Evolutionary conservation across 2,329 filamentous ascomycete species (phyloP).

Genomic region (Escovopsis sp.): DNA sequence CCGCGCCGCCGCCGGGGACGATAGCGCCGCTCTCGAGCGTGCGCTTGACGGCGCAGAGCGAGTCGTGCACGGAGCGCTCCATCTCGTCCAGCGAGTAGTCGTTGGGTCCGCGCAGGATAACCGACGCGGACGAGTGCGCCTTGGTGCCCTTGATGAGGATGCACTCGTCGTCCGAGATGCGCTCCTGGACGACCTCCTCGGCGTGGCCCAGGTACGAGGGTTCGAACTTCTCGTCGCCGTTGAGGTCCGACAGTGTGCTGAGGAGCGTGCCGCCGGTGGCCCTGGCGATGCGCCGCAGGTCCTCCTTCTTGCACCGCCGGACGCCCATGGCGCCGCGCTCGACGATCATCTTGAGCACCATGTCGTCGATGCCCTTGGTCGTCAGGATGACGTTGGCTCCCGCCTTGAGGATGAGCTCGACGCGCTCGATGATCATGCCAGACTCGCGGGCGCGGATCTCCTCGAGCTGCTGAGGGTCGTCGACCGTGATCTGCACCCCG

Average conservation of each 20-base stretch:
- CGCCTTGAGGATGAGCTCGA: conserved; percentile 95
- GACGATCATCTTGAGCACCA: conserved; percentile 86
- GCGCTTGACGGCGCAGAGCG: conserved; percentile 89
- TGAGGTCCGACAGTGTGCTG: conserved; percentile 86
- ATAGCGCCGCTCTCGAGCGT: conserved; percentile 94
- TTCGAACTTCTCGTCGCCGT: conserved; percentile 95
- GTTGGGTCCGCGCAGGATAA: conserved; percentile 89
- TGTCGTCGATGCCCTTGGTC: conserved; percentile 95
- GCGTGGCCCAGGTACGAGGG: conserved; percentile 76
- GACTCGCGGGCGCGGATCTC: conserved; percentile 90
- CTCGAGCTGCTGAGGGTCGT: conserved; percentile 93
- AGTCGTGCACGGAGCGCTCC: conserved; percentile 97
- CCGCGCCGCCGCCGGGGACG: conserved; percentile 88
- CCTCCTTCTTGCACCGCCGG: conserved; percentile 95
- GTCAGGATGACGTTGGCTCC: conserved; percentile 93
- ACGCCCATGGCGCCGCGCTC: conserved; percentile 95
- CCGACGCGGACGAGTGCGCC: conserved; percentile 81
- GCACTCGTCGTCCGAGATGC: conserved; percentile 97
- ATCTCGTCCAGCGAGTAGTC: conserved; percentile 97
- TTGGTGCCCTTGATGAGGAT: conserved; percentile 95
- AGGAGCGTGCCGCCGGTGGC: conserved; percentile 89
- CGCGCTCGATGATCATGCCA: conserved; percentile 81
- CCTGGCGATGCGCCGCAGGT: conserved; percentile 86
- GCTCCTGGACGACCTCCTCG: conserved; percentile 94
- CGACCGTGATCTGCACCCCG: conserved; percentile 94